Conservation (phyloP, 2,329 filamentous ascomycete genomes). For the Dothideomycetes sp. region DNA sequence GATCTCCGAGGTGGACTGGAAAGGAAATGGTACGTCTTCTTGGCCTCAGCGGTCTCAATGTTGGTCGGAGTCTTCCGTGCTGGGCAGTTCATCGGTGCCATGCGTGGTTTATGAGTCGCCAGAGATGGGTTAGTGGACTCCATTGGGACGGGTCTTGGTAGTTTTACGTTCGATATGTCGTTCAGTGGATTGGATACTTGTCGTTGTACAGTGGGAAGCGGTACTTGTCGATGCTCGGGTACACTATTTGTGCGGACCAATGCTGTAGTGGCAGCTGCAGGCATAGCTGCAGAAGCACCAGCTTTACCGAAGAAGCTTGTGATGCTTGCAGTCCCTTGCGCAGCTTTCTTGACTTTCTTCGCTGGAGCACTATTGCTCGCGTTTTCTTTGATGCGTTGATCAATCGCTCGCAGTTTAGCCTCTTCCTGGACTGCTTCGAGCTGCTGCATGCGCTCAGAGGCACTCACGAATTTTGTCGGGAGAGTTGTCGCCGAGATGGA, state of each 20-base stretch:
- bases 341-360: slow-evolving; percentile 25
- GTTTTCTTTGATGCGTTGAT: slow-evolving; percentile 15
- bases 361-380: slow-evolving; percentile 10
- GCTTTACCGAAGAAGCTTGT: slow-evolving; percentile 38
- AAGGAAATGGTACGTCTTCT: slow-evolving; percentile 37
- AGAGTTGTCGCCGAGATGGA: slow-evolving; percentile 18
- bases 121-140: slow-evolving; percentile 3
- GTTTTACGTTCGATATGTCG: slow-evolving; percentile 23
- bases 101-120: slow-evolving; percentile 16
- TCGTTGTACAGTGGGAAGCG: neutral
- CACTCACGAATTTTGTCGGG: slow-evolving; percentile 25
- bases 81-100: slow-evolving; percentile 25
- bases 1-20: slow-evolving; percentile 30
- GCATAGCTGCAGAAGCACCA: neutral
- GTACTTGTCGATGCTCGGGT: neutral
- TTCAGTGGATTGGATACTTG: slow-evolving; percentile 13
- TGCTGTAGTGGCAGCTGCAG: slow-evolving; percentile 1
- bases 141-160: slow-evolving; percentile 5
- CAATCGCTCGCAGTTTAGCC: slow-evolving; percentile 16
- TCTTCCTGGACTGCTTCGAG: slow-evolving; percentile 25
- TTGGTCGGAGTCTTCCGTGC: slow-evolving; percentile 14
- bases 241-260: slow-evolving; percentile 4
- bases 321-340: slow-evolving; percentile 38
- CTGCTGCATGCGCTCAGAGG: slow-evolving; percentile 26
- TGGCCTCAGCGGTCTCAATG: slow-evolving; percentile 17